Evolutionary conservation across 108 stramenopile species (phyloP).

Genomic region (Hondaea fermentalgiana): DNA sequence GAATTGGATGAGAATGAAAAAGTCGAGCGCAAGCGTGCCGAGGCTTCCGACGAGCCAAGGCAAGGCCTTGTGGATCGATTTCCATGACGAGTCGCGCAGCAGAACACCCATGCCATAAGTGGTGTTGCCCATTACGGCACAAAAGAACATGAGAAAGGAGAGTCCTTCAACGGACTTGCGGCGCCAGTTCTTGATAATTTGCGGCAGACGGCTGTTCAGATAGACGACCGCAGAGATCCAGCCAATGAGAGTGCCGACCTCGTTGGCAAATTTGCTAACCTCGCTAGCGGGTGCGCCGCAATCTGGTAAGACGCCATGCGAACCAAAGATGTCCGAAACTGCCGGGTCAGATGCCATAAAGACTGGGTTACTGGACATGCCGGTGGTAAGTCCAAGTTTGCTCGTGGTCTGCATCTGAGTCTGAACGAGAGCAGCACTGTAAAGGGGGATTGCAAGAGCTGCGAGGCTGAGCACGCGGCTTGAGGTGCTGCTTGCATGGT

Average conservation of each 20-base stretch:
- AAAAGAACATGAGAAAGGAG: conserved; percentile 28
- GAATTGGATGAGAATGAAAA: conserved; percentile 21
- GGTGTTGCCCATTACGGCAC: conserved; percentile 27
- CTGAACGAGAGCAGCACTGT: not conserved
- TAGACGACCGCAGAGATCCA: conserved; percentile 16
- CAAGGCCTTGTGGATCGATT: conserved; percentile 17
- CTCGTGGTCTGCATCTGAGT: not conserved
- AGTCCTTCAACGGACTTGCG: conserved; percentile 15
- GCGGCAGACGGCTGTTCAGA: conserved; percentile 24
- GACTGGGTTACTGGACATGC: no score
- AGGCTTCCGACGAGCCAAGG: conserved; percentile 18
- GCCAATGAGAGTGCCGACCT: not conserved
- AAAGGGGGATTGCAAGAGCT: not conserved
- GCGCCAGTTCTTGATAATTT: conserved; percentile 19
- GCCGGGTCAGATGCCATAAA: no score
- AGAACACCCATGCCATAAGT: not conserved
- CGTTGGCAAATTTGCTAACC: not conserved
- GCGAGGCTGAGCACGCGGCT: not conserved
- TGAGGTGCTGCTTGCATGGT: not conserved
- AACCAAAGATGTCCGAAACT: no score
- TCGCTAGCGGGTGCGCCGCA: not conserved
- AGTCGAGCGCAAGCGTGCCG: conserved; percentile 21
- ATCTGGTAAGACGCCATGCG: not conserved
- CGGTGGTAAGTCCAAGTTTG: not conserved
- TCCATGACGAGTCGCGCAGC: not conserved